phyloP scores from a whole-genome alignment of 306 rosid genomes.

The Dryas alaskensis region DNA sequence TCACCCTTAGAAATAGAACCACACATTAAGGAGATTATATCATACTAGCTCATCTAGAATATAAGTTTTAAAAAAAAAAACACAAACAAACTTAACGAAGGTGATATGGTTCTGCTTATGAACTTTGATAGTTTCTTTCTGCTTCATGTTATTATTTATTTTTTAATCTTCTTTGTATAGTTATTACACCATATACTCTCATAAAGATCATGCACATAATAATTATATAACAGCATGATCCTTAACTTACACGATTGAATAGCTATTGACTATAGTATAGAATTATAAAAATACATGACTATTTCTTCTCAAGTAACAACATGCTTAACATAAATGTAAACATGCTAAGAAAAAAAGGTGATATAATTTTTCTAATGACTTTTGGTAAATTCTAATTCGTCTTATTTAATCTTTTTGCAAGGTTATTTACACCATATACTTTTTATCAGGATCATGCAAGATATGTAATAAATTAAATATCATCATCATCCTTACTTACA shows the following conservation, averaged over 20 bases:
- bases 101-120: neutral
- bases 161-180: neutral
- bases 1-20: neutral
- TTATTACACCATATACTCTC: neutral
- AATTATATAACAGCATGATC: no score
- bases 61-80: neutral
- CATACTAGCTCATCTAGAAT: neutral
- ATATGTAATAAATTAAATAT: neutral
- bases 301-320: neutral
- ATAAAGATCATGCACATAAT: neutral
- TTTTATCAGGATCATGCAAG: no score
- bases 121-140: neutral
- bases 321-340: neutral
- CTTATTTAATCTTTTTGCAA: neutral
- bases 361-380: neutral
- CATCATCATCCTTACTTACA: neutral
- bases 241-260: neutral
- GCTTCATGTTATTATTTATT: neutral
- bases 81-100: neutral
- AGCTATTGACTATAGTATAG: neutral
- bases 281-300: neutral
- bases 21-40: neutral
- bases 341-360: neutral
- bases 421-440: neutral
- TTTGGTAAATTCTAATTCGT: neutral